Base-by-base conservation (phyloP, 2,329 filamentous ascomycete species). In the Colletotrichum melonis region DNA sequence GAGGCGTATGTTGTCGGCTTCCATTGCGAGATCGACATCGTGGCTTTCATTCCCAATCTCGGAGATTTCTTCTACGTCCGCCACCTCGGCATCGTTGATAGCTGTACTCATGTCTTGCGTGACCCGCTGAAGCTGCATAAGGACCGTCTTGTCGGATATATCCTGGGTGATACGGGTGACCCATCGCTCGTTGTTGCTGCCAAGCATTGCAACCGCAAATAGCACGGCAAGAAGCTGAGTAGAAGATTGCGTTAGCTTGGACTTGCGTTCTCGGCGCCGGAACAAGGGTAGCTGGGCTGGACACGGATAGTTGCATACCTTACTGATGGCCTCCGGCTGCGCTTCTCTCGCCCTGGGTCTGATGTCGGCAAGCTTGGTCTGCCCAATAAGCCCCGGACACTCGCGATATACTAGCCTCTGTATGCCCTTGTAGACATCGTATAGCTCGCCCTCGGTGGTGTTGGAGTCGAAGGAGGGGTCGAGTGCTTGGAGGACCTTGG, bases 181-280 rank as follows among this genome's bases (percentile, higher is more conserved):
- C 78, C 91, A 91, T 77, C 83, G 83, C 42, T 85, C 84, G 69
- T 87, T 87, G 67, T 90, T 87, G 30, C 89, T 87, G 14, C 90
- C 91, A 78, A 88, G 87, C 75, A 91, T 88, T 30, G 90, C 90
- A n/a, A 91, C 83, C 16, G 81, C 88, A 26, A 93, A 84, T 79
- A 93, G 87, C 68, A 93, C 85, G 72, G 90, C 90, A 55, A 93
- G 84, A 63, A 93, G 84, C 84, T 92, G 84, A 69, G 85, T 82
- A 58, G 82, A 82, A 76, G 55, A 42, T 26, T 4, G 16, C 14
- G 67, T 83, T 79, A 76, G 81, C 58, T 22, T 9, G 28, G 2
- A 8, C 35, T 14, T 49, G 11, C 22, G 32, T 38, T 38, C 49
- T 5, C 46, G 60, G 16, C 14, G 22, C 52, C 46, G 49, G 22